phyloP scores from a whole-genome alignment of 1,284 basidiomycete genomes.

The Trichosporon sp. region DNA sequence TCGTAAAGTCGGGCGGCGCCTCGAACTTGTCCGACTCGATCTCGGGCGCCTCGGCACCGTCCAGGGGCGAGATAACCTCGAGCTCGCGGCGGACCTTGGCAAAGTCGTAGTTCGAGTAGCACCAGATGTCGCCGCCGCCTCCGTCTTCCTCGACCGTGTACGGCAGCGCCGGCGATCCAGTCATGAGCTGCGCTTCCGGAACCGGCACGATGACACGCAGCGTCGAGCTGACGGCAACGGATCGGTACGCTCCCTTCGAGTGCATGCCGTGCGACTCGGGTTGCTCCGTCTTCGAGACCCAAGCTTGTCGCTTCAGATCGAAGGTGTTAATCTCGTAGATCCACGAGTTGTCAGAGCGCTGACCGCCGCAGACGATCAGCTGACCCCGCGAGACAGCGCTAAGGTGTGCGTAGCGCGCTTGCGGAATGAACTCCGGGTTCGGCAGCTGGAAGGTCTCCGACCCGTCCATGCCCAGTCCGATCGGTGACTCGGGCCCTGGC shows the following conservation, averaged over 20 bases:
- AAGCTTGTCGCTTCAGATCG: constrained; percentile 70
- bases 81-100: constrained; percentile 91
- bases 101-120: constrained; percentile 65
- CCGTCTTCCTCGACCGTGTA: constrained; percentile 47
- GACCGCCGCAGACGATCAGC: constrained; percentile 91
- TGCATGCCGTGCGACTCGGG: constrained; percentile 70
- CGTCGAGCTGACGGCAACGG: constrained; percentile 75
- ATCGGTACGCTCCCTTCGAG: constrained; percentile 84
- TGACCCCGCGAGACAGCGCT: constrained; percentile 77
- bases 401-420: constrained; percentile 85
- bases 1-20: constrained; percentile 62
- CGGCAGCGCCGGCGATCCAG: constrained; percentile 25
- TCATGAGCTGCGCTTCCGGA: constrained; percentile 28
- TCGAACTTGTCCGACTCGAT: constrained; percentile 65
- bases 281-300: constrained; percentile 71
- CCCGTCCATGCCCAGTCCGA: constrained; percentile 28
- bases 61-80: constrained; percentile 77
- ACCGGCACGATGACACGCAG: constrained; percentile 67
- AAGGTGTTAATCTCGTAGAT: constrained; percentile 87
- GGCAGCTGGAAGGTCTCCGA: constrained; percentile 18
- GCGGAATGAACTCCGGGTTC: constrained; percentile 62
- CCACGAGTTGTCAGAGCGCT: constrained; percentile 70
- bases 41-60: constrained; percentile 47
- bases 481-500: constrained; percentile 37
- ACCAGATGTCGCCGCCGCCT: constrained; percentile 54